Conservation (phyloP, 192 early-diverging fungal species). For the Coemansia furcata region DNA sequence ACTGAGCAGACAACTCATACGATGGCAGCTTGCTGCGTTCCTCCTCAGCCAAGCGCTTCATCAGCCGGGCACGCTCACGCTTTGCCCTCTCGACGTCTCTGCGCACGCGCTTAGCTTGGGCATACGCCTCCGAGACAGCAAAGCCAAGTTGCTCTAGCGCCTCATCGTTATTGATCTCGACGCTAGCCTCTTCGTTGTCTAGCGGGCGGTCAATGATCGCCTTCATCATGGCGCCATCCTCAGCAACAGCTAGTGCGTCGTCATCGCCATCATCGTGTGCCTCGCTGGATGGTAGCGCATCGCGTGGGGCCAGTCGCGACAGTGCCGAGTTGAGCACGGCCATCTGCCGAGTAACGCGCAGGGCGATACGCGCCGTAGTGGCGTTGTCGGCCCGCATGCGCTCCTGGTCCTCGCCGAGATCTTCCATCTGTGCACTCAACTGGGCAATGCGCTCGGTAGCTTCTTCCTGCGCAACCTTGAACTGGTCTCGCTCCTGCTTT, state of each 20-base stretch:
- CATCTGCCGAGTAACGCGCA: constrained; percentile 36
- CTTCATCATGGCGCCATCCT: constrained; percentile 42
- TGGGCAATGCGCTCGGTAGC: constrained; percentile 24
- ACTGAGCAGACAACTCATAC: constrained; percentile 37
- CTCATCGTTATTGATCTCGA: constrained; percentile 19
- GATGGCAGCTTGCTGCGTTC: constrained; percentile 45
- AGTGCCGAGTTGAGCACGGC: constrained; percentile 30
- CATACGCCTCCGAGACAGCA: constrained; percentile 24
- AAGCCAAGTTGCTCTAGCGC: constrained; percentile 37
- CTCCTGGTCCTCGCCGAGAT: constrained; percentile 42
- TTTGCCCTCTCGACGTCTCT: constrained; percentile 18
- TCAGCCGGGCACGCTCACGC: constrained; percentile 31
- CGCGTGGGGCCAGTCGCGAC: constrained; percentile 16
- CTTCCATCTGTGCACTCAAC: constrained; percentile 43
- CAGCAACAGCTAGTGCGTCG: constrained; percentile 25
- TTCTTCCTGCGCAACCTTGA: constrained; percentile 41
- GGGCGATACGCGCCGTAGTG: constrained; percentile 27
- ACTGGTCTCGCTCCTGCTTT: constrained; percentile 51
- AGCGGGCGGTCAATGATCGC: constrained; percentile 41
- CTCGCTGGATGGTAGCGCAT: constrained; percentile 2
- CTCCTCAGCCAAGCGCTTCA: constrained; percentile 38
- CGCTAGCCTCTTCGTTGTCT: constrained; percentile 5
- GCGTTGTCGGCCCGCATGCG: constrained; percentile 38
- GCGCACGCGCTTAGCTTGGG: constrained; percentile 30
- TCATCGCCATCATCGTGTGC: constrained; percentile 23